Percentiles rank a stretch among this genome's conserved stretches.
phyloP scores from a whole-genome alignment of 2,329 filamentous ascomycete species.

The Ophiognomonia clavigignenti-juglandacearum region DNA sequence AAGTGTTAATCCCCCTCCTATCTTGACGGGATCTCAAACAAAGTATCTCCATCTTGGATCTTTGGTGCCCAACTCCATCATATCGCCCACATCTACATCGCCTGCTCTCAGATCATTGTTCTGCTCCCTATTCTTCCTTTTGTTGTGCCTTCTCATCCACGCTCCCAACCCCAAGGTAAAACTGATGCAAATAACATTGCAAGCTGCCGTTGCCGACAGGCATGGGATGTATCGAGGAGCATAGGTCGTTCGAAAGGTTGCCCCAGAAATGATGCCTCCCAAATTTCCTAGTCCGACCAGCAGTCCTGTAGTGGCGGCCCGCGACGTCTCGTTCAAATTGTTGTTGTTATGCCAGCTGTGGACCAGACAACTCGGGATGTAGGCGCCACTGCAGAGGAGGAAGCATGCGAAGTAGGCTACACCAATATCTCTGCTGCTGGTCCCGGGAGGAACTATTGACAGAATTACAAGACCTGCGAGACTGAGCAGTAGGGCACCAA shows the following conservation, averaged over 20 bases:
- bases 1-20: no score
- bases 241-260: conserved; percentile 41
- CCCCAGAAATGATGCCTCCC: conserved; percentile 38
- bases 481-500: conserved; percentile 30
- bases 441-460: conserved; percentile 32
- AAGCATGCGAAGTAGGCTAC: conserved; percentile 48
- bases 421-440: conserved; percentile 30
- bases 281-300: conserved; percentile 44
- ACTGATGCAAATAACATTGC: conserved; percentile 36
- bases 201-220: conserved; percentile 33
- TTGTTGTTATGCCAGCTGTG: conserved; percentile 50
- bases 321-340: conserved; percentile 42
- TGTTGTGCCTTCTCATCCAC: conserved; percentile 42
- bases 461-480: conserved; percentile 40
- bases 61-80: conserved; percentile 30
- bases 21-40: no score
- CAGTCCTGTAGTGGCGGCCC: conserved; percentile 42
- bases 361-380: conserved; percentile 42
- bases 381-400: conserved; percentile 38
- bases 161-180: conserved; percentile 32
- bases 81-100: conserved; percentile 33
- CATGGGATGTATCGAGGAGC: conserved; percentile 45
- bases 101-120: conserved; percentile 29
- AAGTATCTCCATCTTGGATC: conserved; percentile 33
- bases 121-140: conserved; percentile 31